Evolutionary conservation across 768 basidiomycete genomes (phyloP).

Genomic region (Pulveroboletus sp.): DNA sequence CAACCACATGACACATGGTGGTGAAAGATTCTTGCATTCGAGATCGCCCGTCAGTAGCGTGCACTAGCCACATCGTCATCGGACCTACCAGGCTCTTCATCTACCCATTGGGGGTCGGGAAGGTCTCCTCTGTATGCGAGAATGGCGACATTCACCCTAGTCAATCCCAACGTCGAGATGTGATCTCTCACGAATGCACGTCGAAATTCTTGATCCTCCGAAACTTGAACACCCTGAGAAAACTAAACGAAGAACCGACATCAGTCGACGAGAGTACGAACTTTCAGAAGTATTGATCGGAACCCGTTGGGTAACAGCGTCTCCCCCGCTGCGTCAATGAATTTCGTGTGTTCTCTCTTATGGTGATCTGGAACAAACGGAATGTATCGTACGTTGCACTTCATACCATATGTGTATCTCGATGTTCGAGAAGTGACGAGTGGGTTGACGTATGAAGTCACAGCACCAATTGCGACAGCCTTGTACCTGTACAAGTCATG

Average conservation of each 20-base stretch:
- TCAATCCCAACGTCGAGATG: background rate
- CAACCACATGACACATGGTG: conserved; percentile 10
- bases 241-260: background rate
- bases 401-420: conserved; percentile 36
- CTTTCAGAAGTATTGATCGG: conserved; percentile 33
- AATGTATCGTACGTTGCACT: conserved; percentile 28
- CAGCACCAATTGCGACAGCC: conserved; percentile 49
- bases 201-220: conserved; percentile 19
- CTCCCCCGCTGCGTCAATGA: conserved; percentile 23
- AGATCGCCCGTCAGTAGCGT: background rate
- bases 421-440: conserved; percentile 43
- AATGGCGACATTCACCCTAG: background rate
- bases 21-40: conserved; percentile 3
- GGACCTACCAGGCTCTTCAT: conserved; percentile 11
- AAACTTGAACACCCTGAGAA: conserved; percentile 12
- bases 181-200: background rate
- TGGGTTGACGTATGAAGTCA: conserved; percentile 38
- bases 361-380: conserved; percentile 33
- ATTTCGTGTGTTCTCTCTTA: conserved; percentile 23
- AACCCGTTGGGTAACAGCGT: conserved; percentile 32
- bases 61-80: no score
- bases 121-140: conserved; percentile 16
- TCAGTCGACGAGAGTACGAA: background rate
- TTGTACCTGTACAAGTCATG: conserved; percentile 28
- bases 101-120: conserved; percentile 7